phyloP scores from a whole-genome alignment of 2,329 filamentous ascomycete genomes.

The Grosmannia serpens region DNA sequence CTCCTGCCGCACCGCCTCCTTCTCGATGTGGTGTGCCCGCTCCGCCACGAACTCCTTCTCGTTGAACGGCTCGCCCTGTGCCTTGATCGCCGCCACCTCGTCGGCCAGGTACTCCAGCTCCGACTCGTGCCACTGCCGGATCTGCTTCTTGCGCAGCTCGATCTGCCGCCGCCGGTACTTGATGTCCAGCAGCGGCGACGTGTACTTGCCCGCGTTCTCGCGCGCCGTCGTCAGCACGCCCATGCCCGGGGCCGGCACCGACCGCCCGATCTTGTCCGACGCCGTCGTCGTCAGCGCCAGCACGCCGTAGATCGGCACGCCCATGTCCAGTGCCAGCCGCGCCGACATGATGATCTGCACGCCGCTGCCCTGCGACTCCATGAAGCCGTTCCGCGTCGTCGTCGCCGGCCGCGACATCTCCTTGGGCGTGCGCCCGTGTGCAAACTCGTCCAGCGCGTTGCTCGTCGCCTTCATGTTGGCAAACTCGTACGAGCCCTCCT shows the following conservation, averaged over 20 bases:
- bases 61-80: constrained; percentile 59
- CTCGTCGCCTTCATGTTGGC: constrained; percentile 99
- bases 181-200: constrained; percentile 90
- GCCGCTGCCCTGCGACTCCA: constrained; percentile 98
- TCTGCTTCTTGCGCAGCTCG: constrained; percentile 83
- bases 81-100: constrained; percentile 83
- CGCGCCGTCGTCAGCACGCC: constrained; percentile 93
- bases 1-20: constrained; percentile 78
- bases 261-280: constrained; percentile 97
- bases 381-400: constrained; percentile 94
- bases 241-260: constrained; percentile 89
- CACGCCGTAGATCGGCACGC: constrained; percentile 93
- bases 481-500: constrained; percentile 98
- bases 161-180: constrained; percentile 95
- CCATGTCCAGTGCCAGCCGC: constrained; percentile 92
- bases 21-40: constrained; percentile 75
- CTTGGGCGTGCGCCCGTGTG: constrained; percentile 83
- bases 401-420: constrained; percentile 98
- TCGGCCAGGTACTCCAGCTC: constrained; percentile 89
- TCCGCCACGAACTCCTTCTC: constrained; percentile 79
- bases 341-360: constrained; percentile 98
- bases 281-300: constrained; percentile 89
- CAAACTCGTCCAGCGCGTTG: constrained; percentile 94
- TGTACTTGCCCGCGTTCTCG: constrained; percentile 83
- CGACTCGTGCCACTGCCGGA: constrained; percentile 92